Base-by-base conservation (phyloP, 805 yeast genomes). In the Ogataea pignaliae region DNA sequence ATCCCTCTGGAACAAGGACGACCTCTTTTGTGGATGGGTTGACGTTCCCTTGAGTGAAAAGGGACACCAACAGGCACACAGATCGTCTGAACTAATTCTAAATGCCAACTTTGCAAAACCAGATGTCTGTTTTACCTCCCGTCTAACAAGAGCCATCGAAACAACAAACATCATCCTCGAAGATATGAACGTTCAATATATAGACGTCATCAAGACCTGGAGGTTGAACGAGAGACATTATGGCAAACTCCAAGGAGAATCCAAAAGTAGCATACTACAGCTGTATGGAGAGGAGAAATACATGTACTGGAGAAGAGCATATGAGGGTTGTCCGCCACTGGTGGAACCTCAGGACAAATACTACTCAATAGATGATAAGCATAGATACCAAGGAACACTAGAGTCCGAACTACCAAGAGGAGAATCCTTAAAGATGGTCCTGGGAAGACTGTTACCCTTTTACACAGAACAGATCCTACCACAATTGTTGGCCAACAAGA, bases 1-100 rank as follows among this genome's bases (percentile, higher is more conserved):
- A 63, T 82, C 89, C 58, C 82, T 79, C 57, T 80, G 88, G 79
- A 86, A 86, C 61, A 80, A 83, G 60, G 77, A 77, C 58, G 80
- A 84, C 65, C 71, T 79, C 51, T 86, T 86, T 66, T 85, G 93
- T 63, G 95, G 95, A 15, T 86, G 95, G 95, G 80, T 84, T 29
- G 91, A 86, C 66, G 83, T 85, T 30, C 72, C 75, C 46, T 69
- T 86, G 54, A 81, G 90, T 3, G 79, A 68, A 8, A 74, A 76
- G 48, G 95, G 95, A 39, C 68, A 71, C 51, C 66, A 69, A 48
- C 93, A 86, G 64, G 95, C 95, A 17, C 60, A 62, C 36, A 69
- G 76, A 51, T 82, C 88, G 32, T 88, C 87, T 18, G 69, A 71
- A 40, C 65, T 84, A 55, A 70, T 86, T 45, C 66, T 70, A 51